Conservation (phyloP, 495 filamentous ascomycete genomes). For the Apiosordaria backusii region DNA sequence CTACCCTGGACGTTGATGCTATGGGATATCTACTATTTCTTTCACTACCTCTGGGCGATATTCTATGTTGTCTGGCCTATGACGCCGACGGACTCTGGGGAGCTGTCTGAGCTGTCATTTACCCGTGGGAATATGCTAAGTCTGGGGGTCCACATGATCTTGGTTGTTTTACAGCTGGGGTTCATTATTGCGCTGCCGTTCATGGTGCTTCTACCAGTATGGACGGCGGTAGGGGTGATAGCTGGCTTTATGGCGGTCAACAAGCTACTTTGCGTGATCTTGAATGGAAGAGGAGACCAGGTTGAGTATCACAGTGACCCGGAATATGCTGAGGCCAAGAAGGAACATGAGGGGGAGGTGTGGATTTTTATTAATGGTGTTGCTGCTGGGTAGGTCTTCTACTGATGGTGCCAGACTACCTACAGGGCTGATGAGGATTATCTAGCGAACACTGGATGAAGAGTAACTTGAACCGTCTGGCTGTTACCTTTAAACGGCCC, state of each 20-base stretch:
- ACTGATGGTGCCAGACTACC: background rate
- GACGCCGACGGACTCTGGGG: constrained; percentile 44
- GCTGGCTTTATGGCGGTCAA: constrained; percentile 45
- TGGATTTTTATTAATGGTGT: constrained; percentile 78
- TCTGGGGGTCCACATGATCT: constrained; percentile 49
- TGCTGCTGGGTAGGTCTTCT: constrained; percentile 46
- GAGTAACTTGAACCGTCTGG: constrained; percentile 66
- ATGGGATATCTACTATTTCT: constrained; percentile 52
- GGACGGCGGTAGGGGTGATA: constrained; percentile 40
- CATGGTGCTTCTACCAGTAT: constrained; percentile 48
- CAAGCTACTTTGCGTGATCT: constrained; percentile 43
- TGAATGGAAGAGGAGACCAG: constrained; percentile 42
- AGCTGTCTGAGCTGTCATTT: constrained; percentile 57
- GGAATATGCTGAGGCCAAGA: constrained; percentile 40
- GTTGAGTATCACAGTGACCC: constrained; percentile 42
- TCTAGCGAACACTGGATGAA: constrained; percentile 55
- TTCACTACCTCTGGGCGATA: constrained; percentile 47
- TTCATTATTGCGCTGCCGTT: constrained; percentile 50
- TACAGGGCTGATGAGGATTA: constrained; percentile 11
- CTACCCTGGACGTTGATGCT: constrained; percentile 53
- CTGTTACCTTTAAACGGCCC: constrained; percentile 69
- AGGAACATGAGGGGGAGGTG: constrained; percentile 54
- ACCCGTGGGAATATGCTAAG: constrained; percentile 48
- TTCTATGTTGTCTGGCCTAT: constrained; percentile 54
- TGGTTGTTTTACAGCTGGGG: constrained; percentile 49